Evolutionary conservation across 768 basidiomycete genomes (phyloP), one percentile per base, ranked within the genome.

Genomic region (Melanogaster broomeanus): DNA sequence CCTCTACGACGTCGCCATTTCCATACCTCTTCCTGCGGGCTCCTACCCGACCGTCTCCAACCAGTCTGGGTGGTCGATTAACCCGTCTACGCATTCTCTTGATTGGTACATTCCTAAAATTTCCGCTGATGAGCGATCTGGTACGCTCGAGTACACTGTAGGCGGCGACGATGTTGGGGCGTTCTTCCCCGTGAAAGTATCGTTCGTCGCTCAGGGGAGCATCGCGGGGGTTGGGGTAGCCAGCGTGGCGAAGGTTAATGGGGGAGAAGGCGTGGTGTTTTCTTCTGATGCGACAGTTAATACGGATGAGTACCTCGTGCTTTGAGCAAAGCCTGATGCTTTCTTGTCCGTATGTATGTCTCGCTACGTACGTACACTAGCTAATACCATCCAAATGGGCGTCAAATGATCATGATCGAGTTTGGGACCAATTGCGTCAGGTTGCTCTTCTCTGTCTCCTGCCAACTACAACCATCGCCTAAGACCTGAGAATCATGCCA

Each of bases 151-250:
- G 61, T 98, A 98, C 72, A 87, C 80, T 37, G 84, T 93, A 43
- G 84, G 84, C 8, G 93, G 92, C 4, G 90, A 93, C 55, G 93
- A 96, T 56, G 71, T 77, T 0, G 84, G 82, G 4, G 81, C 80
- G 10, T 96, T 97, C 76, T 99, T 98, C 90, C 95, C 96, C 3
- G 92, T 99, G 43, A 77, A 79, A 31, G 86, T 96, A 2, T 71
- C 77, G 2, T 98, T 98, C 63, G 83, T 87, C 44, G 88, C 84
- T 0, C 80, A 88, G 58, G 90, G 90, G 8, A 90, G 87, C 61
- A 69, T 96, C 55, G 86, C 88, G 0, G 91, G 93, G 19, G 77
- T 97, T 34, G 78, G 75, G 25, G 81, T 95, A 15, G 76, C 69
- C 3, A 72, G 68, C 27, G 84, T 88, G 33, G 79, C 75, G n/a